Base-by-base conservation (phyloP, 108 stramenopile genomes). In the Nitzschia sp. region DNA sequence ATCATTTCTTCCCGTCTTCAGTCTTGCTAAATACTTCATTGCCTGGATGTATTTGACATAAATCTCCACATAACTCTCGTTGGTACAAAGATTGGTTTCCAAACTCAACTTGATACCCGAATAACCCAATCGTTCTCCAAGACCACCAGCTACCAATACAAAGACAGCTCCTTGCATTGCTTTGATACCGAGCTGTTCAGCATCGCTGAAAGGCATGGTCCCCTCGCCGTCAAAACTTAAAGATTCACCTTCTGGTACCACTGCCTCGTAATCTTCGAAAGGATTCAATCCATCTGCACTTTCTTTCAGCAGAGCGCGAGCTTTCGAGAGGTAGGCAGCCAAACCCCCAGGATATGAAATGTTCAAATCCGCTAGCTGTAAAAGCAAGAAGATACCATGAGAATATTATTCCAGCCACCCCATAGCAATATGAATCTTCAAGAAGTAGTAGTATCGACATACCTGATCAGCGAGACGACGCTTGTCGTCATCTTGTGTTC, bases 41-140 rank as follows among this genome's bases (percentile, higher is more conserved):
- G 96, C 98, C 36, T 94, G 85, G 48, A 99, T 96, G 69, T 96
- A 95, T 34, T 85, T 68, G 48, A 77, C 72, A 71, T 98, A 99
- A 17, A 93, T 55, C 30, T 90, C 87, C 58, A 95, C 66, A 71
- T 92, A 95, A 31, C 68, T 71, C 59, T 79, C 83, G 52, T 91
- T 79, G 41, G 85, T 87, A 46, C 82, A 80, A 1, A 92, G 67
- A 63, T 95, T 92, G 6, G 94, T 89, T 63, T 88, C 90, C 35
- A 95, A 66, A 36, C 89, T 91, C 25, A 99, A 63, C 73, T 99
- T 99, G 81, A 99, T 99, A 13, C 98, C 99, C 19, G 89, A 85
- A 81, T 98, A 99, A 45, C 99, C 99, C 48, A 99, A 80, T 5
- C 99, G 87, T 71, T 99, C 99, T 15, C 99, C 99, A 17, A 99